phyloP scores from a whole-genome alignment of 306 rosid species.

The Geum urbanum region DNA sequence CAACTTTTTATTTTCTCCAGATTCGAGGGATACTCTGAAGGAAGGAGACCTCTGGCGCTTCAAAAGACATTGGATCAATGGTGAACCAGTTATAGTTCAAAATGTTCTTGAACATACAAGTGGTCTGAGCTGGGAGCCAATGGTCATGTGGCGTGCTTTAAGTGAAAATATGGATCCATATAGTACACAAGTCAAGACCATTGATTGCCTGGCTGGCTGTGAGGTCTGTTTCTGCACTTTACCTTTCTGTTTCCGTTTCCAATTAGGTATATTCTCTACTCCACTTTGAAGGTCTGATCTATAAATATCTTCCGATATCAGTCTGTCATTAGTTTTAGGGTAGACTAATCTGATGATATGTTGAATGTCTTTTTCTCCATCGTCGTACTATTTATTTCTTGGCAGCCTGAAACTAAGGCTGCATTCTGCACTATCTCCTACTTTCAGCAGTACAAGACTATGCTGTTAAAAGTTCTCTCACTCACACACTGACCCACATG shows the following conservation, averaged over 20 bases:
- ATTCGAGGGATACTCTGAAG: constrained; percentile 31
- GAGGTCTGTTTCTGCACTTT: constrained; percentile 46
- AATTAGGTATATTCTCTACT: background rate
- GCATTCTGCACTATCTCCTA: background rate
- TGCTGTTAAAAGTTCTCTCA: background rate
- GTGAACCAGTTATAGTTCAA: constrained; percentile 68
- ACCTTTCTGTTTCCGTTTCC: background rate
- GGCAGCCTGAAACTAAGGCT: constrained; percentile 1
- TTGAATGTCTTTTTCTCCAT: background rate
- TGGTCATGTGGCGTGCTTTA: constrained; percentile 85
- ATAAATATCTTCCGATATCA: background rate
- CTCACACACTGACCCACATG: background rate
- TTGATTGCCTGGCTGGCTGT: constrained; percentile 83
- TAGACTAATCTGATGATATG: background rate
- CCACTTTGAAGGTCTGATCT: background rate
- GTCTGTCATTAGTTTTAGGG: background rate
- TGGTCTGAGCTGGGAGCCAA: constrained; percentile 93
- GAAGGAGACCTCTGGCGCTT: constrained; percentile 39
- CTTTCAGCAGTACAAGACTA: background rate
- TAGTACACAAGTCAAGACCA: constrained; percentile 66
- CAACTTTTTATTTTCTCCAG: constrained; percentile 49
- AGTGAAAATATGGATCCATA: constrained; percentile 49
- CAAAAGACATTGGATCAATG: constrained; percentile 59
- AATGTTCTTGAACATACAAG: constrained; percentile 61
- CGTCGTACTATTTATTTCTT: background rate